These are phyloP conservation scores for Curvularia lunata DNA, from an alignment of 2,329 filamentous ascomycete species.

Conservation along the genomic window DNA sequence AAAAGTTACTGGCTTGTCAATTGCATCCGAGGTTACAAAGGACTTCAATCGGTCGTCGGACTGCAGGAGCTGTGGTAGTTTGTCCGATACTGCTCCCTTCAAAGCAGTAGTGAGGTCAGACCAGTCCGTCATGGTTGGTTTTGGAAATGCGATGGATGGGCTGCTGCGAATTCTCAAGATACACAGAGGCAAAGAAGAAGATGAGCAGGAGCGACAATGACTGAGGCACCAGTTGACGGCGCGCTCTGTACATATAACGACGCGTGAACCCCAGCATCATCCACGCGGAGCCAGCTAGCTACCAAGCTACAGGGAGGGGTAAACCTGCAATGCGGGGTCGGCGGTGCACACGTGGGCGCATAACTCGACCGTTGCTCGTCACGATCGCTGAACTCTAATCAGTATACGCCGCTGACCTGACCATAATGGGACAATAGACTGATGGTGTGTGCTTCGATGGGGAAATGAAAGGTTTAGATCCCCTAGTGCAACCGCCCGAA, in stretches of 20 bases:
- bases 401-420: slow-evolving; percentile 10
- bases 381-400: slow-evolving; percentile 6
- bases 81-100: slow-evolving; percentile 39
- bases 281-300: slow-evolving; percentile 22
- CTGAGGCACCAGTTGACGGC: slow-evolving; percentile 4
- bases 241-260: slow-evolving; percentile 18
- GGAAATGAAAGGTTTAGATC: slow-evolving; percentile 1
- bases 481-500: background rate
- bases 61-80: slow-evolving; percentile 41
- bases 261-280: slow-evolving; percentile 11
- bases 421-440: slow-evolving; percentile 15
- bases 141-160: background rate
- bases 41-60: slow-evolving; percentile 46
- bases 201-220: background rate
- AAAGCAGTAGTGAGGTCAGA: slow-evolving; percentile 43
- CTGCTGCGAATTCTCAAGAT: background rate
- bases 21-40: slow-evolving; percentile 45
- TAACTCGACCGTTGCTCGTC: slow-evolving; percentile 24
- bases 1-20: slow-evolving; percentile 43
- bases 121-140: slow-evolving; percentile 40
- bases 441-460: slow-evolving; percentile 10
- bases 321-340: slow-evolving; percentile 35
- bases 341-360: slow-evolving; percentile 33
- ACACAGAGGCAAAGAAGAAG: background rate
- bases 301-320: slow-evolving; percentile 35